A percentile compares a stretch with the other conserved stretches of the same genome.
Evolutionary conservation across 805 yeast genomes (phyloP).

Genomic region (Candida xyloterini): DNA sequence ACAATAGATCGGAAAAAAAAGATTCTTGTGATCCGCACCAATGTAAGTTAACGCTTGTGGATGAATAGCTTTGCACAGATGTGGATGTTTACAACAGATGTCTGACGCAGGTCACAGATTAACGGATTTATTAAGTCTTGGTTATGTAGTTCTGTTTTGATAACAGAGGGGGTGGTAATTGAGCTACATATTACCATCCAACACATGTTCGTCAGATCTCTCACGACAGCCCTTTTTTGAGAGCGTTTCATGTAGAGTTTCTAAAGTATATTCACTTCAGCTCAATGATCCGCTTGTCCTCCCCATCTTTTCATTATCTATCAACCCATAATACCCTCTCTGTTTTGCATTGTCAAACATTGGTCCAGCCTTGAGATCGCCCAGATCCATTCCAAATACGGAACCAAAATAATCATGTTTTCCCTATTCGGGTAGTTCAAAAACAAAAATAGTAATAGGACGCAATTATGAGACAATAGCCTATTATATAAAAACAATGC

Average conservation of each 20-base stretch:
- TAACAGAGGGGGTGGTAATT: too few species aligned
- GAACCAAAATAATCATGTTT: not conserved
- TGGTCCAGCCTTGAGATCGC: constrained; percentile 4
- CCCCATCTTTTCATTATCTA: not conserved
- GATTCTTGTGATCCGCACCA: not conserved
- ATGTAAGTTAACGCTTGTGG: not conserved
- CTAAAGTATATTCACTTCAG: too few species aligned
- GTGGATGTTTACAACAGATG: not conserved
- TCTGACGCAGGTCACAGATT: not conserved
- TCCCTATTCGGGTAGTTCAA: constrained; percentile 1
- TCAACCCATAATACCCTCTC: not conserved
- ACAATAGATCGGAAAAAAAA: constrained; percentile 4
- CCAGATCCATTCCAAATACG: not conserved
- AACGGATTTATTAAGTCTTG: not conserved
- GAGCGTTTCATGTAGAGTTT: too few species aligned
- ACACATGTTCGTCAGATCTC: too few species aligned
- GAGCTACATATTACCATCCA: too few species aligned
- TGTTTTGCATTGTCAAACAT: not conserved
- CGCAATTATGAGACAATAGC: not conserved
- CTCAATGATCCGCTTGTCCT: too few species aligned
- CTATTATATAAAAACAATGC: not conserved
- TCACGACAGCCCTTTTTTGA: too few species aligned
- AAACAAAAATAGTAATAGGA: constrained; percentile 1
- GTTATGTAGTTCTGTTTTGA: not conserved
- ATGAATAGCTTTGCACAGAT: not conserved